Evolutionary conservation across 2,329 filamentous ascomycete species (phyloP).

Genomic region (Diaporthe sp.): DNA sequence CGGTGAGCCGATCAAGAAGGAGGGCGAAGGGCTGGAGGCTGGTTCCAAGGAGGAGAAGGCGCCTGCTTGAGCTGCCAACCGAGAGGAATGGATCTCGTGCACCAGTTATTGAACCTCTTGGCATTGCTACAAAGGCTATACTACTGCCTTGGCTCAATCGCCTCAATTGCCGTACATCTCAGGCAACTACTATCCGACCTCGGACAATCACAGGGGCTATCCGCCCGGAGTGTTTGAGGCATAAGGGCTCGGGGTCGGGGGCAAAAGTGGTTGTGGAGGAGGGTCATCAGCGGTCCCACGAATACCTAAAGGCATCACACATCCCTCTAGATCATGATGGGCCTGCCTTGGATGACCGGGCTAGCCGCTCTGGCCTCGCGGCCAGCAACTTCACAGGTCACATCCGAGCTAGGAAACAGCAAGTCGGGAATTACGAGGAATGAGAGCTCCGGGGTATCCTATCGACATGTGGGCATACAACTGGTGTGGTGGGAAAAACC

Average conservation of each 20-base stretch:
- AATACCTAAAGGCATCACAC: not conserved
- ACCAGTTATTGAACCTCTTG: not conserved
- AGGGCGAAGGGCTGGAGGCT: slow-evolving; percentile 25
- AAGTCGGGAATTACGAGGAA: not conserved
- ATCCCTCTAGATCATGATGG: not conserved
- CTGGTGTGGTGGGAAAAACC: not conserved
- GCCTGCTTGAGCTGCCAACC: slow-evolving; percentile 32
- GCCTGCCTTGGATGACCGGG: not conserved
- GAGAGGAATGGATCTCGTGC: not conserved
- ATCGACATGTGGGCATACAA: not conserved
- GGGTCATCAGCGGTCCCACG: not conserved
- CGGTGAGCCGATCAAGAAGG: slow-evolving; percentile 65
- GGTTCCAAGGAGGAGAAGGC: slow-evolving; percentile 37
- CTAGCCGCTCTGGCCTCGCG: not conserved
- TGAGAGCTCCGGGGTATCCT: not conserved
- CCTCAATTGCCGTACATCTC: not conserved
- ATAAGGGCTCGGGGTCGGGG: not conserved
- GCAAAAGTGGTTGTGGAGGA: not conserved
- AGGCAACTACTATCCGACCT: not conserved
- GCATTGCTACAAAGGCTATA: not conserved
- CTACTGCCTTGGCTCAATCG: not conserved
- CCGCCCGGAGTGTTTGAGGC: not conserved
- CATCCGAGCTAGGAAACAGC: not conserved
- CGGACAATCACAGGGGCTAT: not conserved
- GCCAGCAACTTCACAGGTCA: not conserved